These are phyloP conservation scores for Xylaria intraflava DNA, from an alignment of 495 filamentous ascomycete species.

Conservation along the genomic window DNA sequence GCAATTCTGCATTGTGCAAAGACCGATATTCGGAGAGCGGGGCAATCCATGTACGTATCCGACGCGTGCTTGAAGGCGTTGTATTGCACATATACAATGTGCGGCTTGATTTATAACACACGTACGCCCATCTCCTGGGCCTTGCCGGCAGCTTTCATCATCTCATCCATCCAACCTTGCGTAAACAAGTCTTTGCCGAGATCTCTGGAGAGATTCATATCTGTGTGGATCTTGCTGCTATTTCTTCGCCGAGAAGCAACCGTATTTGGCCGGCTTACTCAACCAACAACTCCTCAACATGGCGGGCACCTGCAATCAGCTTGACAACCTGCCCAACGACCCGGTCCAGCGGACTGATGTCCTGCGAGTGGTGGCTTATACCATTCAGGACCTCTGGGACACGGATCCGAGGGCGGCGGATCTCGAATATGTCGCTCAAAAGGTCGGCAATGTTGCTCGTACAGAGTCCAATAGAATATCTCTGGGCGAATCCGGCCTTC, in stretches of 20 bases:
- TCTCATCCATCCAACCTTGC: background rate
- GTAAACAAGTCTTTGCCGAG: background rate
- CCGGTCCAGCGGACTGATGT: slow-evolving; percentile 15
- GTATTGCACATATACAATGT: no score
- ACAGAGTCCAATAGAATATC: slow-evolving; percentile 58
- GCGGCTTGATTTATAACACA: no score
- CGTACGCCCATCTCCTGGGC: background rate
- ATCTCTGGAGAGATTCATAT: no score
- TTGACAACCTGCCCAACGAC: slow-evolving; percentile 13
- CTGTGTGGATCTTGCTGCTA: no score
- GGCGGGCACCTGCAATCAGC: slow-evolving; percentile 11
- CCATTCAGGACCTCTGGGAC: slow-evolving; percentile 25
- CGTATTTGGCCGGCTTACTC: background rate
- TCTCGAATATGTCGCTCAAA: slow-evolving; percentile 49
- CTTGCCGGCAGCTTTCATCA: background rate
- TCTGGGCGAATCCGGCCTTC: slow-evolving; percentile 59
- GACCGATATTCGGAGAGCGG: background rate
- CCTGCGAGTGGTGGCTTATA: slow-evolving; percentile 22
- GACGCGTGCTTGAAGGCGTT: background rate
- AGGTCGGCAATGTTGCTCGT: slow-evolving; percentile 60
- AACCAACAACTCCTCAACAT: background rate
- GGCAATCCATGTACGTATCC: background rate
- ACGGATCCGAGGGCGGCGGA: slow-evolving; percentile 25
- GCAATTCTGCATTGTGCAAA: no score
- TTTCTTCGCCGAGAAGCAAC: background rate